Base-by-base conservation (phyloP, 192 early-diverging fungal genomes). In the Geranomyces variabilis region DNA sequence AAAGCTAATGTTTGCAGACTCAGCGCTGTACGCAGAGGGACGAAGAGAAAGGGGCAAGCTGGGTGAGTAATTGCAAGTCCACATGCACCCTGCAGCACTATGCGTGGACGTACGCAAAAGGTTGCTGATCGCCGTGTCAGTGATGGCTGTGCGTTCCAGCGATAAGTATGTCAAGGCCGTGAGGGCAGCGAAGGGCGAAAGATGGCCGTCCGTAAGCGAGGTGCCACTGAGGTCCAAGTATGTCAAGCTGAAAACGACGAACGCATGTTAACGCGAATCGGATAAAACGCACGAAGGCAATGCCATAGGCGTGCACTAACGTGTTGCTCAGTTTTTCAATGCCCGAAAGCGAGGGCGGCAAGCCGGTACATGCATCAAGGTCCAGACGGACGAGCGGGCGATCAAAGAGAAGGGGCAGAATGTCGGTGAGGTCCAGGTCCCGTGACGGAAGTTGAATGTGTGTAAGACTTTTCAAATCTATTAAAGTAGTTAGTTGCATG, bases 61-160 rank as follows among this genome's bases (percentile, higher is more conserved):
- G 36, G 36, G 36, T 41, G 36, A 41, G 36, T 41, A 41, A 10
- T 41, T 41, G 36, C 36, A 41, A 10, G 36, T 7, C 36, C 3
- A 41, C 5, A 3, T 41, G 3, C 51, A 60, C 58, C 29, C n/a
- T n/a, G n/a, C n/a, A n/a, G n/a, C n/a, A n/a, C n/a, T n/a, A n/a
- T n/a, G n/a, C n/a, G n/a, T n/a, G n/a, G n/a, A n/a, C n/a, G n/a
- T 60, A 60, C 58, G 58, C 58, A 60, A 34, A 26, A 60, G 31
- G 29, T 60, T 3, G 15, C 3, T 19, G 31, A 60, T 7, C 12
- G 58, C 31, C 15, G 29, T 17, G 29, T 60, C 58, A 28, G 58
- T 60, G 28, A 60, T 33, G 17, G 31, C 28, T 8, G 58, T 60
- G 29, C 58, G 58, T 5, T 60, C 58, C 31, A 60, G 31, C 29